A percentile compares a stretch with the other conserved stretches of the same genome.
phyloP scores from a whole-genome alignment of 805 yeast genomes.

The Suhomyces xylopsoci region DNA sequence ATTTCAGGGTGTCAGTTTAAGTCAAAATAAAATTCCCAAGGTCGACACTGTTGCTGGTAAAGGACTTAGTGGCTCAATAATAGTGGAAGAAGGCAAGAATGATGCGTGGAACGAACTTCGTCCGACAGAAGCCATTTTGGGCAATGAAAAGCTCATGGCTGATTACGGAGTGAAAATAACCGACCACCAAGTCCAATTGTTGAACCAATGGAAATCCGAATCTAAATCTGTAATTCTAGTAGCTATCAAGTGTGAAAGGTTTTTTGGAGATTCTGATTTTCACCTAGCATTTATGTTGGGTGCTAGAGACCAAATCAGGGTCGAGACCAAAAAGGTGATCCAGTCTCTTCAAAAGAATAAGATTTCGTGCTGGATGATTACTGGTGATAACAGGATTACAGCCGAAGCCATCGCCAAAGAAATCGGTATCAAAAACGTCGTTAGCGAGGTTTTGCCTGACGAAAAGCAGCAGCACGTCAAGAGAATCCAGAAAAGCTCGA shows the following conservation, averaged over 20 bases:
- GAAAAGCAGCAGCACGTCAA: constrained; percentile 63
- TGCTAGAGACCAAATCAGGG: constrained; percentile 58
- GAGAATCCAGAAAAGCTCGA: constrained; percentile 44
- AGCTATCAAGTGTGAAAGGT: constrained; percentile 35
- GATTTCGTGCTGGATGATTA: constrained; percentile 68
- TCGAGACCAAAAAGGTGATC: constrained; percentile 56
- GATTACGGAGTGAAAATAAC: constrained; percentile 45
- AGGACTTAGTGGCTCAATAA: constrained; percentile 50
- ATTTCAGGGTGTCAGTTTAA: constrained; percentile 13
- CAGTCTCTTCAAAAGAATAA: constrained; percentile 30
- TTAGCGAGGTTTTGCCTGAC: constrained; percentile 71
- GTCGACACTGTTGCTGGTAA: constrained; percentile 58
- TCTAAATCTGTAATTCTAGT: constrained; percentile 64
- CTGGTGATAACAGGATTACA: constrained; percentile 69
- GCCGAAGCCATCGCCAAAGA: constrained; percentile 66
- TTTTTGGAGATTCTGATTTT: constrained; percentile 26
- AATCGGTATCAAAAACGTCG: constrained; percentile 57
- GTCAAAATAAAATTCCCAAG: constrained; percentile 40
- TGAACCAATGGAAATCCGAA: constrained; percentile 55
- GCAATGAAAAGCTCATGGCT: constrained; percentile 57
- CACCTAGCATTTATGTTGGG: constrained; percentile 50
- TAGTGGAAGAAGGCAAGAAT: constrained; percentile 18
- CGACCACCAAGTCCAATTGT: constrained; percentile 27
- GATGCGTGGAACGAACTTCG: constrained; percentile 29
- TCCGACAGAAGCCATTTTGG: constrained; percentile 44